Conservation (phyloP, 371 early-diverging fungal species). For the Polyrhizophydium stewartii region DNA sequence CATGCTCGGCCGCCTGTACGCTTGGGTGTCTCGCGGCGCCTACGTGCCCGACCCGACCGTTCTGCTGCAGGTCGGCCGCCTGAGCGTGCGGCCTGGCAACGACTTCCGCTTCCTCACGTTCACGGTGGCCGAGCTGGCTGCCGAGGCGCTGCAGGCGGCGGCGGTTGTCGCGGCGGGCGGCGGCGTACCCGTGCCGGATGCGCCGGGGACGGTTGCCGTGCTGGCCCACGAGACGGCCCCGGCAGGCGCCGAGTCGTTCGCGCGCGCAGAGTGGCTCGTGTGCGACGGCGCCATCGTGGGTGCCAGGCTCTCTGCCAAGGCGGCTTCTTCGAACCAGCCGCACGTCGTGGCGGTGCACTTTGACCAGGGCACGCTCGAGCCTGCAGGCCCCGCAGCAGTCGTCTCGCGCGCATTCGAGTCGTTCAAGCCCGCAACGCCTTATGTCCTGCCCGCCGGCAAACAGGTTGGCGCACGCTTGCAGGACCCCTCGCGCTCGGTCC, state of each 20-base stretch:
- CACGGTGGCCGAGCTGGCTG: no score
- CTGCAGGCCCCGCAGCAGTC: constrained; percentile 24
- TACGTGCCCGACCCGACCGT: constrained; percentile 24
- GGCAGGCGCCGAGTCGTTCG: constrained; percentile 11
- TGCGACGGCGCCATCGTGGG: constrained; percentile 24
- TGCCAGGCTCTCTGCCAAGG: constrained; percentile 22
- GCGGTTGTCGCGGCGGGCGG: no score
- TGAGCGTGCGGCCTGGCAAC: constrained; percentile 12
- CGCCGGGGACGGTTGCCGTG: no score
- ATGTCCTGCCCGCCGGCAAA: constrained; percentile 24
- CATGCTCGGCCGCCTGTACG: constrained; percentile 20
- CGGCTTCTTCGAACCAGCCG: constrained; percentile 19
- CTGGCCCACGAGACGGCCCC: background rate
- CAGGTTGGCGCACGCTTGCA: constrained; percentile 18
- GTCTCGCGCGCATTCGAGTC: constrained; percentile 28
- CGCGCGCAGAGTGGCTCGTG: constrained; percentile 33
- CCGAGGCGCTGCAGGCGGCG: constrained; percentile 12
- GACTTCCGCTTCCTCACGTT: constrained; percentile 25
- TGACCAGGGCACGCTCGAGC: constrained; percentile 17
- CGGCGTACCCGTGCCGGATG: no score
- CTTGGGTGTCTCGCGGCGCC: constrained; percentile 19
- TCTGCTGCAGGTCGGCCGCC: constrained; percentile 24
- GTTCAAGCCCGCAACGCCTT: constrained; percentile 29
- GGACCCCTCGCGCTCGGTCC: background rate
- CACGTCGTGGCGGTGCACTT: constrained; percentile 17